Base-by-base conservation (phyloP, 1,284 basidiomycete species). In the Sporisorium iseilematis-ciliati region DNA sequence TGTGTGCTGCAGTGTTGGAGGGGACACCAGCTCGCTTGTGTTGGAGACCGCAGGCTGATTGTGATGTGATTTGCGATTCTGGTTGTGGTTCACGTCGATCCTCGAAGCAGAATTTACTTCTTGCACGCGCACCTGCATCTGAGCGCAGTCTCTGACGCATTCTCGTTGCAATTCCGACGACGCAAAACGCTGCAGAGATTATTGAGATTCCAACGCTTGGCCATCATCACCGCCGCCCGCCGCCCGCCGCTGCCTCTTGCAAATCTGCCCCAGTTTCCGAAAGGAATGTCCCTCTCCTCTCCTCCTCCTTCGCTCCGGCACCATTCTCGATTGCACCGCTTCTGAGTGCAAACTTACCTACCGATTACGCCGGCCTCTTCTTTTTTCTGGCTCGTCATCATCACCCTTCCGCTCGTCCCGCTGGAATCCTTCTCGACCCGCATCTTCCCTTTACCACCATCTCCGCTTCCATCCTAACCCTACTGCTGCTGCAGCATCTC, bases 11-110 rank as follows among this genome's bases (percentile, higher is more conserved):
- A n/a, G n/a, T n/a, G n/a, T 33, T 33, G 33, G 10, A 11, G 6
- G 45, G 18, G 14, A 31, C 46, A 48, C 46, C n/a, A n/a, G n/a
- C 46, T 48, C 46, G 46, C 46, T 48, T 48, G 46, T 29, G 35
- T 38, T 11, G 8, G 43, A 25, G 43, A 45, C 43, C 43, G 21
- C 43, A 26, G 43, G 43, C n/a, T 45, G n/a, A n/a, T n/a, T n/a
- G n/a, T n/a, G n/a, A n/a, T n/a, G n/a, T n/a, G n/a, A n/a, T n/a
- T n/a, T n/a, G n/a, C n/a, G n/a, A n/a, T n/a, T n/a, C n/a, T n/a
- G n/a, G n/a, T n/a, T n/a, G n/a, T n/a, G 3, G 41, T 11, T 42
- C 41, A 42, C 41, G 46, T 48, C 26, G 46, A 48, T 31, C 46
- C 26, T 48, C 46, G 26, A 48, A 29, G 26, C 46, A 25, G 25